Evolutionary conservation across 768 basidiomycete genomes (phyloP), one percentile per base, ranked within the genome.

Genomic region (Xerocomus spinulosus): DNA sequence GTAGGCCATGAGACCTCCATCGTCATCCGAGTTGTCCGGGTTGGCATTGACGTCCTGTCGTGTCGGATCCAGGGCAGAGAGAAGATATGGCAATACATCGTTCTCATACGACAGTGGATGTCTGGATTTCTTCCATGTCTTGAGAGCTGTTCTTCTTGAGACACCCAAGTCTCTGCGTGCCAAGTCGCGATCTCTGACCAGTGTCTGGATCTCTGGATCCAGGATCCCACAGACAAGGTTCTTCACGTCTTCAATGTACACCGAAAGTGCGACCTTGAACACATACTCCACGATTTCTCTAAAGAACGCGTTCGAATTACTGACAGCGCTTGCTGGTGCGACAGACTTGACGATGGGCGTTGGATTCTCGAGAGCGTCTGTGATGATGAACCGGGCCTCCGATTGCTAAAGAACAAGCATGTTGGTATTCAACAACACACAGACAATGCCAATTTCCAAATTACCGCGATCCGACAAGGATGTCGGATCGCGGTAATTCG

Each of bases 201-300:
- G 15, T 9, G n/a, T 1, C 23, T 35, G 24, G 35, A 48, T 30
- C 5, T 40, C 30, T 4, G 7, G 26, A 7, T 26, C 21, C 5
- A 48, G 3, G 3, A 17, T n/a, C 0, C 9, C 4, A 3, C 9
- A 24, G 14, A 48, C 25, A 14, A 48, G 17, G 18, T 14, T 15
- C 15, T 34, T 48, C n/a, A 48, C 29, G 18, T 48, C 46, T 17
- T 42, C 28, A 3, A 48, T 18, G 21, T 48, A 48, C 1, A 26
- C 23, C 1, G 2, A 3, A 0, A 48, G 14, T 8, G 21, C 20
- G 14, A 44, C 15, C 15, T 44, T 2, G 21, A 44, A 28, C 5
- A 48, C 34, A 9, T 33, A n/a, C 4, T 25, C 8, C 4, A 32
- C 28, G 13, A 34, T 9, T 7, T 41, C 24, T 6, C n/a, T 18